Conservation (phyloP, 305 asterid species). For the Coffea humblotiana region DNA sequence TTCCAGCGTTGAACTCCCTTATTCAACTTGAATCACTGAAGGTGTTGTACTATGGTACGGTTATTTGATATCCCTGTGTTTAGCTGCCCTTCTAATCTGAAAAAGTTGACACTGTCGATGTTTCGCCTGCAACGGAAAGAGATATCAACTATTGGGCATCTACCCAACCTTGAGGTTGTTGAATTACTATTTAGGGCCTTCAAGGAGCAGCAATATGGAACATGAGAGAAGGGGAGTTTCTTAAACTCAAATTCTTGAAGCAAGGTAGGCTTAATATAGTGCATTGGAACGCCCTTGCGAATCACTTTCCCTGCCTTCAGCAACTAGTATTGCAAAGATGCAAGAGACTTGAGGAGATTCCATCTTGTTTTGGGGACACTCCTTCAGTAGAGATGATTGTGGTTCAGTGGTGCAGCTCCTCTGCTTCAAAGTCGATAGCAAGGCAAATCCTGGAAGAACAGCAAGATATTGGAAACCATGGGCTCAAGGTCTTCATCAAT, state of each 20-base stretch:
- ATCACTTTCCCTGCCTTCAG: neutral
- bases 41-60: neutral
- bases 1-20: constrained; percentile 11
- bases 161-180: constrained; percentile 25
- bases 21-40: constrained; percentile 23
- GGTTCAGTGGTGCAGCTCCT: neutral
- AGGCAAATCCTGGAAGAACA: neutral
- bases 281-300: neutral
- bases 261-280: neutral
- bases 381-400: neutral
- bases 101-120: constrained; percentile 13
- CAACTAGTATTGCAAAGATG: neutral
- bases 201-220: constrained; percentile 21
- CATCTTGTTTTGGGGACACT: constrained; percentile 16
- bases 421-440: neutral
- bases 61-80: neutral
- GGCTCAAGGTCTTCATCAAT: constrained; percentile 17
- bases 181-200: constrained; percentile 18
- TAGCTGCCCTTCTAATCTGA: constrained; percentile 16
- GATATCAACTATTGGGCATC: constrained; percentile 6
- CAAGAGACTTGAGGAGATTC: constrained; percentile 10
- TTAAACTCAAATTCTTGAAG: constrained; percentile 14
- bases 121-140: constrained; percentile 16
- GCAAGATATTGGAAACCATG: constrained; percentile 18
- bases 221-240: constrained; percentile 17